A percentile compares a stretch with the other conserved stretches of the same genome.
Conservation (phyloP, 2,329 filamentous ascomycete species). For the Colletotrichum lini region DNA sequence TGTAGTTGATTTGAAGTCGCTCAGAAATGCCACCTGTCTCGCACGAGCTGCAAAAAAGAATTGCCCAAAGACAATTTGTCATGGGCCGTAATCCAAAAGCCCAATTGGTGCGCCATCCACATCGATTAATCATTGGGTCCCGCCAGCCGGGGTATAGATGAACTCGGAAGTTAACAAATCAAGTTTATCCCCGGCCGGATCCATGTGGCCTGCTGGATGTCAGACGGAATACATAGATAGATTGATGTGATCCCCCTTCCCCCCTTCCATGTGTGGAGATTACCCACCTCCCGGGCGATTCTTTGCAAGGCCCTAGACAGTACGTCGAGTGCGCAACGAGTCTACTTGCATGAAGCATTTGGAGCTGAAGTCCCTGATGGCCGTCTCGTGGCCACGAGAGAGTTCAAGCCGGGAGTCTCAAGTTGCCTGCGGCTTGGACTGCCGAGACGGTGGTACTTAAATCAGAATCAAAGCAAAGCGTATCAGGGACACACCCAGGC, state of each 20-base stretch:
- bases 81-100: not conserved
- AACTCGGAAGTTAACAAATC: not conserved
- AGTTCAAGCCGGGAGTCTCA: slow-evolving; percentile 11
- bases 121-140: not conserved
- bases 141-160: not conserved
- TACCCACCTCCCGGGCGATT: not conserved
- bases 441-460: not conserved
- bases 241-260: not conserved
- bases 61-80: no score
- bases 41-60: no score
- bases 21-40: no score
- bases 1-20: no score
- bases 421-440: slow-evolving; percentile 5
- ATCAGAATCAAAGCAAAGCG: slow-evolving; percentile 9
- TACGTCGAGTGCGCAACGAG: not conserved
- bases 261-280: not conserved
- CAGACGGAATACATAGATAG: not conserved
- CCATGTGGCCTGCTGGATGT: no score
- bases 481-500: slow-evolving; percentile 8
- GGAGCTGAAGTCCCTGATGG: not conserved
- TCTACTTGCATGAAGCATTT: not conserved
- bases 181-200: not conserved
- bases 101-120: not conserved
- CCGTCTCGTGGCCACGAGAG: not conserved
- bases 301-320: not conserved